Evolutionary conservation across 345 rosid species (phyloP).

Genomic region (Rhodamnia argentea): DNA sequence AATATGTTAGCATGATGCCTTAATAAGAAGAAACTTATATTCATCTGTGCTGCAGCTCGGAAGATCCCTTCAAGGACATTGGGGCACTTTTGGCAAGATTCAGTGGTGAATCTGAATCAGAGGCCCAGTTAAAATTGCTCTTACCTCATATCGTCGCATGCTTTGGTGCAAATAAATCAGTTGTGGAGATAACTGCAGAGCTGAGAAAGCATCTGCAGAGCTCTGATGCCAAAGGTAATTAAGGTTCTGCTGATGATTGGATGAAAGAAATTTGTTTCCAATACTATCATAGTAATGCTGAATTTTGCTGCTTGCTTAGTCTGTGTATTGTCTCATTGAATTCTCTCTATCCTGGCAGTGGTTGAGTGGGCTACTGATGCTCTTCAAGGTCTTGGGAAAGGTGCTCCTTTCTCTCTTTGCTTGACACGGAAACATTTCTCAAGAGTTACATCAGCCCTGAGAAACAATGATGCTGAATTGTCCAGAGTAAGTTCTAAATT

Average conservation of each 20-base stretch:
- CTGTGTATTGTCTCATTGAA: not conserved
- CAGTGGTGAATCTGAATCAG: slow-evolving; percentile 55
- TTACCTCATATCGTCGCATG: slow-evolving; percentile 62
- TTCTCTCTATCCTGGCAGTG: slow-evolving; percentile 21
- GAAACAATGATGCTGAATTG: slow-evolving; percentile 41
- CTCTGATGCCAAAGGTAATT: slow-evolving; percentile 50
- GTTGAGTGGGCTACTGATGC: slow-evolving; percentile 87
- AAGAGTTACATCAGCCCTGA: slow-evolving; percentile 55
- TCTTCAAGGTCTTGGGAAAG: slow-evolving; percentile 72
- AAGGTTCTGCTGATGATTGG: not conserved
- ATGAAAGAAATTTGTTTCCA: not conserved
- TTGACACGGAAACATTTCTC: slow-evolving; percentile 68
- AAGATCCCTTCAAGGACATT: slow-evolving; percentile 58
- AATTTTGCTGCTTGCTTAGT: not conserved
- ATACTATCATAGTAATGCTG: not conserved
- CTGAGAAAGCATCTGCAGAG: slow-evolving; percentile 57
- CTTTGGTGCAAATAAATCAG: slow-evolving; percentile 49
- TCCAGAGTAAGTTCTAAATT: slow-evolving; percentile 40
- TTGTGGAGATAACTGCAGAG: slow-evolving; percentile 63
- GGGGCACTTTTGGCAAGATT: slow-evolving; percentile 39
- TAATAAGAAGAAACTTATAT: not conserved
- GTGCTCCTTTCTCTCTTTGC: slow-evolving; percentile 89
- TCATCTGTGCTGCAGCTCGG: slow-evolving; percentile 26
- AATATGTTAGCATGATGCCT: not conserved
- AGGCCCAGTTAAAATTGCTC: slow-evolving; percentile 45